Base-by-base conservation (phyloP, 2,329 filamentous ascomycete genomes). In the Colletotrichum sp. region DNA sequence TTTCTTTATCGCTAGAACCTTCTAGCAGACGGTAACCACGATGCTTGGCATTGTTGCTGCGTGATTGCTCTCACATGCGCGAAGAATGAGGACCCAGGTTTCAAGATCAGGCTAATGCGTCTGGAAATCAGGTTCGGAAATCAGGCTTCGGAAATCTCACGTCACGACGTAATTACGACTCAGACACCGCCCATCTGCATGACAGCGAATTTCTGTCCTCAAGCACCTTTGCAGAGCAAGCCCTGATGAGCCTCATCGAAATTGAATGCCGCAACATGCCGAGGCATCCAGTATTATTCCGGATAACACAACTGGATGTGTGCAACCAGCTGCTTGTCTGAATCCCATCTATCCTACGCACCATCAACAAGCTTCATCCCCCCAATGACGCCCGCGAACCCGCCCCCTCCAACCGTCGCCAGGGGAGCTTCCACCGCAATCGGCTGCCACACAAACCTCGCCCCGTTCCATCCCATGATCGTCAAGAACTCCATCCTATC, bases 371-470 rank as follows among this genome's bases (percentile, higher is more conserved):
- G 72, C 68, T 72, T 77, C 68, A 77, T 71, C 57, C 63, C 55
- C 15, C 75, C 72, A 16, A 77, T 60, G 49, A 76, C 44, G n/a
- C 75, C 75, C 36, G 76, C 59, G 26, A 77, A 77, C 26, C 64
- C 72, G 24, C 64, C 39, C 16, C 68, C 75, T n/a, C 75, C 75
- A 7, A 77, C 39, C 4, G 68, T 72, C 24, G 44, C 65, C 72
- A 77, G 59, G 18, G 75, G 75, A 13, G 75, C 75, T 69, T 77
- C 75, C 12, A 76, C 73, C 34, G 69, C 76, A 21, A 77, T 72
- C 30, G 73, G 69, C 16, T 57, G 34, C 76, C 76, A 77, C 24
- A 77, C 72, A 34, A 65, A 69, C 30, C 60, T 60, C 24, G 64
- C 32, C 16, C 72, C 76, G 18, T 77, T 57, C 73, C 76, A 77